phyloP scores from a whole-genome alignment of 73 alveolate species.

The Symbiodinium pilosum region DNA sequence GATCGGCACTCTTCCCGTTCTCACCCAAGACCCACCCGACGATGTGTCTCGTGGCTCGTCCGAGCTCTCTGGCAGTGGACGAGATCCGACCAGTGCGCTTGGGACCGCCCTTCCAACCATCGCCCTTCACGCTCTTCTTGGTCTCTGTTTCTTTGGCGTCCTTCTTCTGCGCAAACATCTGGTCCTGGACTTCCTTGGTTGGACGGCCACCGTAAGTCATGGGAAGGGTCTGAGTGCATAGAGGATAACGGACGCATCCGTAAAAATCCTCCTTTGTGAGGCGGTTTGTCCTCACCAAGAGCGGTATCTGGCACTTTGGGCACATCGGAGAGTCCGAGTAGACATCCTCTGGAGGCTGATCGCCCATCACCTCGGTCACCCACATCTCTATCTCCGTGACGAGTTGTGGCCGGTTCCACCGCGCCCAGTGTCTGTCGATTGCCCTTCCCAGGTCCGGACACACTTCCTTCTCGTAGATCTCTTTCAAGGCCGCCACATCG shows the following conservation, averaged over 20 bases:
- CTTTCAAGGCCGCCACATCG: not conserved
- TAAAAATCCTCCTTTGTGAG: not conserved
- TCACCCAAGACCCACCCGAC: not conserved
- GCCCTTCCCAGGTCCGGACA: not conserved
- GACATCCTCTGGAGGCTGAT: not conserved
- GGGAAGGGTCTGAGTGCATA: not conserved
- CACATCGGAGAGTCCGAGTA: not conserved
- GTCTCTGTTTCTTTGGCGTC: not conserved
- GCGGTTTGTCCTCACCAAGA: not conserved
- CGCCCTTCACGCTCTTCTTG: not conserved
- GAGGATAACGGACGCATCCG: not conserved
- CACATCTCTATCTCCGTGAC: conserved; percentile 16
- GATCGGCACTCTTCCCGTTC: not conserved
- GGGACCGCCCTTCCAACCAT: not conserved
- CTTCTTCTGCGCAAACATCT: not conserved
- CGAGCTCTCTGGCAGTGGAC: too few species aligned
- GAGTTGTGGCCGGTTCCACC: not conserved
- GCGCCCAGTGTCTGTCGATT: not conserved
- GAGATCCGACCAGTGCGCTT: too few species aligned
- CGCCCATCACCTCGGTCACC: not conserved
- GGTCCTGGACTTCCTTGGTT: not conserved
- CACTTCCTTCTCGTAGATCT: not conserved
- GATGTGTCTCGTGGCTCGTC: not conserved
- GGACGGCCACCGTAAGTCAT: not conserved
- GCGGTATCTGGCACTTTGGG: not conserved